Conservation (phyloP, 768 basidiomycete genomes). For the Boletus tomentosulus region DNA sequence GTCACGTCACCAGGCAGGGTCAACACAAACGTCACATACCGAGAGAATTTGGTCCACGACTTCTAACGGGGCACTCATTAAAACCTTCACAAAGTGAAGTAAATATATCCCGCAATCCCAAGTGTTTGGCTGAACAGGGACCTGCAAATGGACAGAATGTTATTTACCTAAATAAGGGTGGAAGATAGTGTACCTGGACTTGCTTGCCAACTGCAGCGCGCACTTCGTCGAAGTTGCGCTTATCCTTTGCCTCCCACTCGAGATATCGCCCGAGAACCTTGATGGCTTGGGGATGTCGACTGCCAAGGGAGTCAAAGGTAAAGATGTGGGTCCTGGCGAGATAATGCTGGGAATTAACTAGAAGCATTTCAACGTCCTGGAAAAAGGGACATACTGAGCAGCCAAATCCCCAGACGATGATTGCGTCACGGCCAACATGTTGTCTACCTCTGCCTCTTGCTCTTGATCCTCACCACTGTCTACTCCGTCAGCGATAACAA, state of each 20-base stretch:
- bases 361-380: neutral
- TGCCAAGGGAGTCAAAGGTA: slow-evolving; percentile 85
- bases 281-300: slow-evolving; percentile 60
- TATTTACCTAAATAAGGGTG: neutral
- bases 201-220: slow-evolving; percentile 42
- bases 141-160: slow-evolving; percentile 41
- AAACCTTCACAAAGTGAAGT: slow-evolving; percentile 77
- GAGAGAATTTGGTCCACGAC: slow-evolving; percentile 48
- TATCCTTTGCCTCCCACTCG: slow-evolving; percentile 71
- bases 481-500: slow-evolving; percentile 19
- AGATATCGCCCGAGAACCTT: slow-evolving; percentile 67
- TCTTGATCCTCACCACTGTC: slow-evolving; percentile 27
- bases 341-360: neutral
- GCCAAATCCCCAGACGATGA: slow-evolving; percentile 11
- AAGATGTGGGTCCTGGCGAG: slow-evolving; percentile 68
- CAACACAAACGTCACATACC: slow-evolving; percentile 7
- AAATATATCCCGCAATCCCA: slow-evolving; percentile 94
- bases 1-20: neutral
- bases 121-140: slow-evolving; percentile 83
- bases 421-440: slow-evolving; percentile 26
- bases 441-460: slow-evolving; percentile 31
- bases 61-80: slow-evolving; percentile 58
- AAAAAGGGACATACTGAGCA: slow-evolving; percentile 18
- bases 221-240: slow-evolving; percentile 42
- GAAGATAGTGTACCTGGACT: slow-evolving; percentile 43